Base-by-base conservation (phyloP, 345 rosid genomes). In the Balakata baccata region DNA sequence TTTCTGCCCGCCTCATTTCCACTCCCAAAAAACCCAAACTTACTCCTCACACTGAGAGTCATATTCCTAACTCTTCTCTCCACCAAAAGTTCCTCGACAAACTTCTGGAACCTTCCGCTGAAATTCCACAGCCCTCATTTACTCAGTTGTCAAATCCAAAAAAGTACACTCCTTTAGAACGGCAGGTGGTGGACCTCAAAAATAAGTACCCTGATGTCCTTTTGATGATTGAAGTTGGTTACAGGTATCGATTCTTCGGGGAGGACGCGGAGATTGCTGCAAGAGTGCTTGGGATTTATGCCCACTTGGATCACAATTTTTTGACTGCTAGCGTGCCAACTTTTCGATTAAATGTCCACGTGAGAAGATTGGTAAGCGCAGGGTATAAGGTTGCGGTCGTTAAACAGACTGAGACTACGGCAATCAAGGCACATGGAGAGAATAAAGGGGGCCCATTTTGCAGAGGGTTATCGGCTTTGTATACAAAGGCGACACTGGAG, bases 361-460 rank as follows among this genome's bases (percentile, higher is more conserved):
- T 90, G 75, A 87, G 96, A 72, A 86, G 98, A 74, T 81, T 94
- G 63, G 98, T 94, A 8, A 85, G 85, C 54, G 97, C 91, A 6
- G 98, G 98, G 3, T 83, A 90, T 74, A 94, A 90, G 85, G 89
- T 94, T 39, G 98, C 98, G 69, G 98, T 94, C 37, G 98, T 94
- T 62, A 92, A 92, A 75, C 98, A 94, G 90, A 94, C 98, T 0
- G 98, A 94, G 81, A 94, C 97, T 0, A 97, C 98, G 0, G 95
- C 98, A 0, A 92, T 92, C 22, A 94, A 94, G 81, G 86, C 98
- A 3, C 98, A 88, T 22, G 88, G 98, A 46, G 75, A 86, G 0
- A 89, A 87, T 43, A 79, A 81, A 34, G 8, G 64, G 3, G 98
- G 97, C 0, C 98, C 98, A 0, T 94, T 94, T 78, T 81, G 87